phyloP scores from a whole-genome alignment of 345 rosid species.

The Eucalyptus virginea region DNA sequence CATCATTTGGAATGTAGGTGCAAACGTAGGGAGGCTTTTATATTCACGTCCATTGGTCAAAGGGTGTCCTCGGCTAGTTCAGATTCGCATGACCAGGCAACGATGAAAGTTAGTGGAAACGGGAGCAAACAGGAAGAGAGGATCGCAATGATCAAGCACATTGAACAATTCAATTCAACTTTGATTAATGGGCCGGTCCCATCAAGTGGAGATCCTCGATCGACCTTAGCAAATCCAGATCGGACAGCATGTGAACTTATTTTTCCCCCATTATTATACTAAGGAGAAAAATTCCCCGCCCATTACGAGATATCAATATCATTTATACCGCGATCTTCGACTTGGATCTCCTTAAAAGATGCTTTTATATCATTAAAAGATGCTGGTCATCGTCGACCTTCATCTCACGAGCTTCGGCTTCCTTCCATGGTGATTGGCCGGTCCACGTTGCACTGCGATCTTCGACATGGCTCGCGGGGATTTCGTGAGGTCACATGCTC shows the following conservation, averaged over 20 bases:
- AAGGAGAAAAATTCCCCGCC: background rate
- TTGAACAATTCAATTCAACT: background rate
- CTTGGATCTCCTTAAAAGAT: background rate
- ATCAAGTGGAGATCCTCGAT: background rate
- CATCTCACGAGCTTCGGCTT: background rate
- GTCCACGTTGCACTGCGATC: background rate
- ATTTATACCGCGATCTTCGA: background rate
- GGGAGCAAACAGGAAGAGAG: background rate
- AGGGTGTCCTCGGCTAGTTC: background rate
- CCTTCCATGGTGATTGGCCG: background rate
- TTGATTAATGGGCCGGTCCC: background rate
- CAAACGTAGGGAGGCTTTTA: background rate
- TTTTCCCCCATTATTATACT: background rate
- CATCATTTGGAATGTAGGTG: background rate
- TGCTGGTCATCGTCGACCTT: background rate
- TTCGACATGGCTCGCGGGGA: background rate
- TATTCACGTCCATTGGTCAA: background rate
- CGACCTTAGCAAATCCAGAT: background rate
- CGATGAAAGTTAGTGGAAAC: background rate
- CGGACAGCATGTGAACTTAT: background rate
- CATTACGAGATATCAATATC: background rate
- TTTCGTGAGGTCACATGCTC: background rate
- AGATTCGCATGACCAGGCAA: background rate
- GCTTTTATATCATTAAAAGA: background rate
- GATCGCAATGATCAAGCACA: background rate